Base-by-base conservation (phyloP, 169 alveolate genomes). In the Plasmodium inui region DNA sequence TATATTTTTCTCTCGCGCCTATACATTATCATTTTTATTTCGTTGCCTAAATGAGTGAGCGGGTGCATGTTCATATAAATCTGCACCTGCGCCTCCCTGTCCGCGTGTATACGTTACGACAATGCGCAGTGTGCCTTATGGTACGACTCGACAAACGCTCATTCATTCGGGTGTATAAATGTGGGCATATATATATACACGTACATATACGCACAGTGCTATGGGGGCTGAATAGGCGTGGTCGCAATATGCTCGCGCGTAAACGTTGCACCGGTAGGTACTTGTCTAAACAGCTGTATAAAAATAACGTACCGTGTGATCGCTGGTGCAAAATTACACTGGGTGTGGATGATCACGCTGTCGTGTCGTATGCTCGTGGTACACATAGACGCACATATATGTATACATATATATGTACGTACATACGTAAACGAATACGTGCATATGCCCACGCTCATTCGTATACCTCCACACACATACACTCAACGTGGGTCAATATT, bases 341-440 rank as follows among this genome's bases (percentile, higher is more conserved):
- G 76, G 76, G 26, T 50, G 22, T 22, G 37, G n/a, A 67, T 67
- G 19, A 67, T 26, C 76, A 67, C 30, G 32, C 76, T 19, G 1
- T 26, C 22, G 61, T 50, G 61, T 17, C 9, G 61, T 50, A 50
- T 30, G 41, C 67, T 30, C 28, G 41, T 32, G 50, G 50, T 37
- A 32, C 83, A 76, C 34, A 74, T 14, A 73, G 3, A 30, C 30
- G 82, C 82, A 73, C 22, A 32, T 73, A 73, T 30, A 73, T 78
- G 14, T 78, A 78, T 78, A 34, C 4, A 78, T 1, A 78, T 78
- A 19, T 34, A 34, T 74, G 22, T 41, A 39, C 41, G 10, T 41
- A 39, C 34, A 78, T 78, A 6, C 14, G 22, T 37, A 41, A 3
- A 37, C 22, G 53, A 8, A 39, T 78, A 78, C 28, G 55, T 39